These are phyloP conservation scores for Sporisorium exsertum DNA, from an alignment of 1,284 basidiomycete species.

Conservation along the genomic window DNA sequence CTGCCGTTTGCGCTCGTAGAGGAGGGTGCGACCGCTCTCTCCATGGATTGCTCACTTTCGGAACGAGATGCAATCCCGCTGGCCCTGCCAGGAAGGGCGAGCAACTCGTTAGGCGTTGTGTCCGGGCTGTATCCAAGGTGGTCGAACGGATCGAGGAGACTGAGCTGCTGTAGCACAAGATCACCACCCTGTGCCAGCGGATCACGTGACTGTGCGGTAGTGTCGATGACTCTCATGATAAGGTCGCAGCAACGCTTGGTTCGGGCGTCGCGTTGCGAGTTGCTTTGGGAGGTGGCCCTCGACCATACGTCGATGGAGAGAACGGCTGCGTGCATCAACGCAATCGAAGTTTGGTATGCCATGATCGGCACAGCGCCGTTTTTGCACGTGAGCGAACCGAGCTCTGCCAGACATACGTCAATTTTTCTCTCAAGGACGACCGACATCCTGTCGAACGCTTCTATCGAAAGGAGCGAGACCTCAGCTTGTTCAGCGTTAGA, in stretches of 20 bases:
- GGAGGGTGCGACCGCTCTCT: not conserved
- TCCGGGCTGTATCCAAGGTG: no score
- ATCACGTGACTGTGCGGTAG: not conserved
- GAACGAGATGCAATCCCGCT: slow-evolving; percentile 21
- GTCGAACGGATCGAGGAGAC: slow-evolving; percentile 1
- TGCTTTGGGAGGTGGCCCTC: not conserved
- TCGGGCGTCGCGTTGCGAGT: not conserved
- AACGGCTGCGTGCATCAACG: slow-evolving; percentile 18
- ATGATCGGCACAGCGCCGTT: not conserved
- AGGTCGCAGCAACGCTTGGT: slow-evolving; percentile 19
- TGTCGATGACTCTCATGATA: slow-evolving; percentile 13
- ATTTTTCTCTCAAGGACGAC: slow-evolving; percentile 29
- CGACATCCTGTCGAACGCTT: slow-evolving; percentile 18
- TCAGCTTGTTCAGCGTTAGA: not conserved
- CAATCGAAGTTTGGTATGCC: slow-evolving; percentile 1
- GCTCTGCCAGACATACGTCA: slow-evolving; percentile 12
- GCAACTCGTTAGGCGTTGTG: not conserved
- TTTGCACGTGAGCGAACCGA: not conserved
- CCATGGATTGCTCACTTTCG: no score
- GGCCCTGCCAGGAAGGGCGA: slow-evolving; percentile 8
- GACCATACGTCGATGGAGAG: slow-evolving; percentile 19
- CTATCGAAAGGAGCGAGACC: slow-evolving; percentile 12
- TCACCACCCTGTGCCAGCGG: not conserved
- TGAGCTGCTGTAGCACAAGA: slow-evolving; percentile 26
- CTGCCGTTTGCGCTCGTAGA: not conserved